A percentile compares a stretch with the other conserved stretches of the same genome.
Conservation (phyloP, 2,329 filamentous ascomycete genomes). For the Trichophyton benhamiae region DNA sequence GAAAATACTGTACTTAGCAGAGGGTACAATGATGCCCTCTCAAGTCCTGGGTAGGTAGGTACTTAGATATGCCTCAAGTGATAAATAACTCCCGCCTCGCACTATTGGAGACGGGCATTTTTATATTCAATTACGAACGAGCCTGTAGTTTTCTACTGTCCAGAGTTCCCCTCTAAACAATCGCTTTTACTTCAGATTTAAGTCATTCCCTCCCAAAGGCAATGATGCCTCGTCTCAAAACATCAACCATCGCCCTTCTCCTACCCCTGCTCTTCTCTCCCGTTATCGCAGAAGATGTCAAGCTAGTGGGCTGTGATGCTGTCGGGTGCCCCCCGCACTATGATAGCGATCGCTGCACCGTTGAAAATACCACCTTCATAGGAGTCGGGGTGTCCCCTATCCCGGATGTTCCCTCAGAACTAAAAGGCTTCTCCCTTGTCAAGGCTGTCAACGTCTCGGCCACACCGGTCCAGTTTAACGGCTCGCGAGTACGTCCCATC, state of each 20-base stretch:
- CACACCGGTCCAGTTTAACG: neutral
- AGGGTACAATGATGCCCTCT: too few species aligned
- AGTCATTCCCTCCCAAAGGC: too few species aligned
- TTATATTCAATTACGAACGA: too few species aligned
- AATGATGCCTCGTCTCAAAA: neutral
- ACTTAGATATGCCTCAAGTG: too few species aligned
- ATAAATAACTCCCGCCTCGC: too few species aligned
- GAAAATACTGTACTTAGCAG: too few species aligned
- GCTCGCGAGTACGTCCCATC: constrained; percentile 4
- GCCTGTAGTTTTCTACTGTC: too few species aligned
- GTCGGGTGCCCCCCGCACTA: neutral
- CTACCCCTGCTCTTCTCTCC: neutral
- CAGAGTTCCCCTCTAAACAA: too few species aligned
- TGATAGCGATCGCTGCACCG: neutral
- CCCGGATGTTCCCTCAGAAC: constrained; percentile 5
- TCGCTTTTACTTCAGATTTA: too few species aligned
- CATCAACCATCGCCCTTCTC: neutral
- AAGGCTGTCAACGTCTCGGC: constrained; percentile 10
- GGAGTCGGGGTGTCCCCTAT: constrained; percentile 4
- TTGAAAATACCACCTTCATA: neutral
- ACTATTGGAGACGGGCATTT: too few species aligned
- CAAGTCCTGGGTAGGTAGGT: too few species aligned
- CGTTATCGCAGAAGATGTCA: neutral
- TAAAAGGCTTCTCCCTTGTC: constrained; percentile 14
- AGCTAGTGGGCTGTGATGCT: neutral